phyloP scores from a whole-genome alignment of 306 rosid genomes.

The Spatholobus suberectus region DNA sequence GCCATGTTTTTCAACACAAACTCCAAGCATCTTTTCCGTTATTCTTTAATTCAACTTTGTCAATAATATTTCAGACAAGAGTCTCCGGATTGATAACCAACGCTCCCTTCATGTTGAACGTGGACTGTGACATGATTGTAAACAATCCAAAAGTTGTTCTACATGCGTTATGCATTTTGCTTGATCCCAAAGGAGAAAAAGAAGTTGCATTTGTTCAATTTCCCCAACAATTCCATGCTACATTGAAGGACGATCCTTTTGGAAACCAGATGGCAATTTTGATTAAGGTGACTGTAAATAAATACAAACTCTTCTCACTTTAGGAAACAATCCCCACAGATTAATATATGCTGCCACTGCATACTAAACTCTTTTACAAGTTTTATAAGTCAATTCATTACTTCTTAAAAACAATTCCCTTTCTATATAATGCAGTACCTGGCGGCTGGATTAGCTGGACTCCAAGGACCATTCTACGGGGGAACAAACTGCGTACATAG shows the following conservation, averaged over 20 bases:
- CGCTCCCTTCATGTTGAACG: constrained; percentile 70
- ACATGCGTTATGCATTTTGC: constrained; percentile 58
- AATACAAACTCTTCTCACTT: neutral
- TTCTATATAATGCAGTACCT: constrained; percentile 32
- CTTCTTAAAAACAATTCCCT: neutral
- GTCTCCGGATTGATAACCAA: constrained; percentile 76
- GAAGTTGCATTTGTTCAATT: constrained; percentile 67
- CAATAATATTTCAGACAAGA: constrained; percentile 53
- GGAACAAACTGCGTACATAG: constrained; percentile 74
- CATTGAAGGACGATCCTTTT: constrained; percentile 69
- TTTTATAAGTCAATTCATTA: neutral
- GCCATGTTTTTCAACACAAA: neutral
- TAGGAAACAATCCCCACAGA: neutral
- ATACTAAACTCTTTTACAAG: neutral
- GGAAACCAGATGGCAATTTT: constrained; percentile 49
- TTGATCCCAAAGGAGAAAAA: constrained; percentile 50
- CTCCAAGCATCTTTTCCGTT: neutral
- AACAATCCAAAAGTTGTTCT: constrained; percentile 56
- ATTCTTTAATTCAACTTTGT: neutral
- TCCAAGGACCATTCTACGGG: constrained; percentile 58
- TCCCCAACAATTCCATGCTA: constrained; percentile 59
- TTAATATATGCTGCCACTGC: neutral
- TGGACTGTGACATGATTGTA: constrained; percentile 78
- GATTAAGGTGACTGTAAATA: constrained; percentile 39
- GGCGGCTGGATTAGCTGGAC: constrained; percentile 52